phyloP scores from a whole-genome alignment of 2,329 filamentous ascomycete genomes.

The Mariannaea sp. region DNA sequence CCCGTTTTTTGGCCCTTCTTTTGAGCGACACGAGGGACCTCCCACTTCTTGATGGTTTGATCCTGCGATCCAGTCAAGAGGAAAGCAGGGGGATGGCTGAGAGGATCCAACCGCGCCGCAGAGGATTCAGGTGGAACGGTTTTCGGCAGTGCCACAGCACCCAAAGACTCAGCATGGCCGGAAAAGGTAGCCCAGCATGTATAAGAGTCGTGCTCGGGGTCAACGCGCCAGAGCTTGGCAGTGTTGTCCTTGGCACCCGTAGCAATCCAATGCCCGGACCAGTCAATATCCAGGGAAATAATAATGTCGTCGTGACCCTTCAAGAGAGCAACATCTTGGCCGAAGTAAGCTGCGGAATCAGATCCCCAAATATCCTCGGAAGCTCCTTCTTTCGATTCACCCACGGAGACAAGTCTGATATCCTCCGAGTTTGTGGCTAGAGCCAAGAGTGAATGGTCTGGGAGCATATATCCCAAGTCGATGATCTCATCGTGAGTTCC shows the following conservation, averaged over 20 bases:
- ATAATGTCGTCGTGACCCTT: conserved; percentile 95
- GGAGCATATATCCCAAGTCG: conserved; percentile 84
- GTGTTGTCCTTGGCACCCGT: conserved; percentile 98
- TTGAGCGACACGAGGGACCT: conserved; percentile 65
- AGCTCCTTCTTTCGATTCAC: conserved; percentile 41
- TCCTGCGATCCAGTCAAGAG: conserved; percentile 93
- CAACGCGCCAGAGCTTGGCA: conserved; percentile 86
- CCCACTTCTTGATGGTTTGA: conserved; percentile 93
- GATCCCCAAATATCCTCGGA: conserved; percentile 30
- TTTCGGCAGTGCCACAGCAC: conserved; percentile 83
- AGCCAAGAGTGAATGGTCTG: conserved; percentile 80
- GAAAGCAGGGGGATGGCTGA: conserved; percentile 80
- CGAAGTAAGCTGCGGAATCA: conserved; percentile 68
- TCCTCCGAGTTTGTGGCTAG: conserved; percentile 96
- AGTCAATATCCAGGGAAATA: conserved; percentile 91
- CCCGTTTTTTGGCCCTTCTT: conserved; percentile 54
- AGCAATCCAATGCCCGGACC: conserved; percentile 95
- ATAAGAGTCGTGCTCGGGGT: conserved; percentile 74
- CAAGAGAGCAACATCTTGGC: conserved; percentile 83
- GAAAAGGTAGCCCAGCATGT: conserved; percentile 82
- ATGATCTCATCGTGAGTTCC: conserved; percentile 98
- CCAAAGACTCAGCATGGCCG: conserved; percentile 92
- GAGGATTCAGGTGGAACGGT: conserved; percentile 69
- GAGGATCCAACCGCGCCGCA: conserved; percentile 71
- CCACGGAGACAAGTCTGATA: conserved; percentile 80